phyloP scores from a whole-genome alignment of 2,329 filamentous ascomycete species.

The Cercospora sp. region DNA sequence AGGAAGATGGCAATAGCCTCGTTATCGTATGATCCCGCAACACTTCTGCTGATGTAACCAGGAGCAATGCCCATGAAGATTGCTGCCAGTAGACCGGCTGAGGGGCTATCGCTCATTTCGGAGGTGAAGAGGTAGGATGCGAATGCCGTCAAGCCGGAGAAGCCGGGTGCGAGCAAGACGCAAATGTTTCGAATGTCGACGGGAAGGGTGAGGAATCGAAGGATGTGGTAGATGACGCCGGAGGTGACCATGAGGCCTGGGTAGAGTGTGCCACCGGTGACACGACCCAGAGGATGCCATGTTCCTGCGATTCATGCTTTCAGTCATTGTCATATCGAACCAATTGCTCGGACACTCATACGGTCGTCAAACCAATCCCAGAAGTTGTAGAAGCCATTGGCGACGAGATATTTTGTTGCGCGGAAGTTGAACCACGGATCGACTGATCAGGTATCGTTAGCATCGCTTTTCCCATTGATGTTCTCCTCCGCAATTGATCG shows the following conservation, averaged over 20 bases:
- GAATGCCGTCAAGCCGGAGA: slow-evolving; percentile 89
- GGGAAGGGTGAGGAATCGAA: slow-evolving; percentile 83
- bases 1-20: slow-evolving; percentile 99
- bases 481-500: slow-evolving; percentile 4
- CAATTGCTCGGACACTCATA: slow-evolving; percentile 42
- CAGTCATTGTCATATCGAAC: neutral
- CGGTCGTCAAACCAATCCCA: slow-evolving; percentile 99
- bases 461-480: slow-evolving; percentile 13
- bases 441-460: slow-evolving; percentile 56
- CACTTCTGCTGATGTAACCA: slow-evolving; percentile 95
- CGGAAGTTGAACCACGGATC: slow-evolving; percentile 99
- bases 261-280: slow-evolving; percentile 98
- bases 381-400: slow-evolving; percentile 97
- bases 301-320: slow-evolving; percentile 58
- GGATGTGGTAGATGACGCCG: slow-evolving; percentile 90
- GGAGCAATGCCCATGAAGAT: slow-evolving; percentile 97
- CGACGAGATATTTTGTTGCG: slow-evolving; percentile 94
- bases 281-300: slow-evolving; percentile 97
- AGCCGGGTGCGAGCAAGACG: slow-evolving; percentile 90
- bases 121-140: slow-evolving; percentile 93
- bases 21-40: slow-evolving; percentile 98
- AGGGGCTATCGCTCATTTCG: slow-evolving; percentile 94
- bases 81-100: slow-evolving; percentile 90
- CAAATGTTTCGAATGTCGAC: slow-evolving; percentile 99
- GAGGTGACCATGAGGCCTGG: slow-evolving; percentile 99